A percentile compares a stretch with the other conserved stretches of the same genome.
Evolutionary conservation across 1,284 basidiomycete species (phyloP).

Genomic region (Moniliella sp.): DNA sequence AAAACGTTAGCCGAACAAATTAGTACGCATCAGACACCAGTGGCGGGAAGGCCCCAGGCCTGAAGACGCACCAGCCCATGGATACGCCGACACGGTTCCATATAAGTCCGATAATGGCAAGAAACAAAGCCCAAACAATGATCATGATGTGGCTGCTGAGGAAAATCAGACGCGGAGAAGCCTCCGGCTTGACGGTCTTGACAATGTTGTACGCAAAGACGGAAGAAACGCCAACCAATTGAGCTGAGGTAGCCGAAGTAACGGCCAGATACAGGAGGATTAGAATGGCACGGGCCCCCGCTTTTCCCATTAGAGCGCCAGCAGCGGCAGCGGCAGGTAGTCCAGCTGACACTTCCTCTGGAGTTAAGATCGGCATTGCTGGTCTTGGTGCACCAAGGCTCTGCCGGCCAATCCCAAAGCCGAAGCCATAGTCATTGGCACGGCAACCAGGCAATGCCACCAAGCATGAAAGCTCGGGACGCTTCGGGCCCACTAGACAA

Average conservation of each 20-base stretch:
- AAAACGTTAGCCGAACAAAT: too few species aligned
- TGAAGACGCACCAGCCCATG: conserved; percentile 44
- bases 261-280: conserved; percentile 23
- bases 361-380: conserved; percentile 12
- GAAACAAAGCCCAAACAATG: conserved; percentile 53
- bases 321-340: conserved; percentile 17
- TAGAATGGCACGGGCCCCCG: conserved; percentile 20
- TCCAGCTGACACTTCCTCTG: conserved; percentile 15
- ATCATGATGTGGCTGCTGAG: too few species aligned
- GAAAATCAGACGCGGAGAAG: too few species aligned
- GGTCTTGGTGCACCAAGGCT: conserved; percentile 33
- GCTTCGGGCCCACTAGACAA: conserved; percentile 62
- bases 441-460: conserved; percentile 54
- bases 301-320: conserved; percentile 14
- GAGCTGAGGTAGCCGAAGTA: conserved; percentile 16
- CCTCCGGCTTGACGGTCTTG: conserved; percentile 46
- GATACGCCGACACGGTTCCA: conserved; percentile 72
- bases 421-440: conserved; percentile 44
- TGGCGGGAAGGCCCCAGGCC: too few species aligned
- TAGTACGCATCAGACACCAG: too few species aligned
- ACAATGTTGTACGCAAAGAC: conserved; percentile 43
- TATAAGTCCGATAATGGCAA: conserved; percentile 59
- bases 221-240: conserved; percentile 27
- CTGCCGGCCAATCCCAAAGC: conserved; percentile 43
- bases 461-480: conserved; percentile 66